phyloP scores from a whole-genome alignment of 2,329 filamentous ascomycete species.

The Seiridium cupressi region DNA sequence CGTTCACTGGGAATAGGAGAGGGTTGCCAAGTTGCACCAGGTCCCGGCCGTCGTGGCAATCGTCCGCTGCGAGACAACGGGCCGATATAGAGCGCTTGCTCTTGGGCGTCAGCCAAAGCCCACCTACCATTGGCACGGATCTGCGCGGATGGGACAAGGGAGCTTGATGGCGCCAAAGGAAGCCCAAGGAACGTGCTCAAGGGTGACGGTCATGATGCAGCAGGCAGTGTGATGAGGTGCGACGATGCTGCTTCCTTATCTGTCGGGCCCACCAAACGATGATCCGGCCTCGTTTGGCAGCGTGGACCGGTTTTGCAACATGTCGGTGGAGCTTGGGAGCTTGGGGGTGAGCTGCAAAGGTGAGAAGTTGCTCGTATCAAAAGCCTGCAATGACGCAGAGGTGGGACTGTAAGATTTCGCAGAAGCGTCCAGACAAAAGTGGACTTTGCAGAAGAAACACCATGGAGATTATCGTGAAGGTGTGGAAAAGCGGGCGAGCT shows the following conservation, averaged over 20 bases:
- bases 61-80: background rate
- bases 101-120: background rate
- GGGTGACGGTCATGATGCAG: background rate
- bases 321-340: background rate
- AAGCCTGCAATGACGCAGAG: background rate
- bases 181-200: background rate
- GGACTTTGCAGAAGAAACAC: conserved; percentile 6
- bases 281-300: conserved; percentile 4
- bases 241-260: conserved; percentile 1
- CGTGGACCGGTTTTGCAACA: conserved; percentile 1
- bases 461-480: conserved; percentile 6
- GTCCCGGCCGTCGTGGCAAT: background rate
- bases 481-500: background rate
- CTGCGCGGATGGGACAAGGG: background rate
- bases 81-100: conserved; percentile 3
- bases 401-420: conserved; percentile 7
- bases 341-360: background rate
- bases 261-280: background rate
- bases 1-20: background rate
- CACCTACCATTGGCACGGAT: background rate
- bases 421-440: background rate
- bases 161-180: background rate
- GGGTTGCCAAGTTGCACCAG: conserved; percentile 1
- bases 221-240: background rate
- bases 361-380: background rate